Conservation (phyloP, 371 early-diverging fungal genomes). For the Capillidium heterosporum region DNA sequence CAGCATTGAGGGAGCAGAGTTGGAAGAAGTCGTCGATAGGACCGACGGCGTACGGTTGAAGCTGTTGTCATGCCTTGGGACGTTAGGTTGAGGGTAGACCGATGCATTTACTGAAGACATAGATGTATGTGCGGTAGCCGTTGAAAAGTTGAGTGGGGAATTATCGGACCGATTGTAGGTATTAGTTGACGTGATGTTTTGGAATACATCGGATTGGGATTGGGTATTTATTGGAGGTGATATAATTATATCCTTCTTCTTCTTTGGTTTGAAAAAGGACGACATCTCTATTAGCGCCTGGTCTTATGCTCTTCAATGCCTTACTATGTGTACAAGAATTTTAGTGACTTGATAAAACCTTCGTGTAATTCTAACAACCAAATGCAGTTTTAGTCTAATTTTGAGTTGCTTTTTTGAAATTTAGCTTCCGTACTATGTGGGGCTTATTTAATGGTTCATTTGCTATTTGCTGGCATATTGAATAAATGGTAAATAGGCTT, state of each 20-base stretch:
- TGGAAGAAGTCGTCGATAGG: background rate
- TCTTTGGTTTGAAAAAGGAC: background rate
- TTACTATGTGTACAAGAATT: too few relatives aligned
- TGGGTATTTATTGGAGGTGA: conserved; percentile 1
- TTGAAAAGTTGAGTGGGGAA: background rate
- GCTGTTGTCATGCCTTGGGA: background rate
- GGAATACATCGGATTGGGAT: conserved; percentile 3
- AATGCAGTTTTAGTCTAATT: too few relatives aligned
- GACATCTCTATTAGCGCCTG: too few relatives aligned
- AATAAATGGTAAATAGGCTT: too few relatives aligned
- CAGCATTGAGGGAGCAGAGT: background rate
- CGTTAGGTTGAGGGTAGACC: background rate
- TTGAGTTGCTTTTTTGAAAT: too few relatives aligned
- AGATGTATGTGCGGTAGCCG: background rate
- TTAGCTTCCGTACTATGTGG: too few relatives aligned
- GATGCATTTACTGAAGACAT: background rate
- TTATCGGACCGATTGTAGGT: background rate
- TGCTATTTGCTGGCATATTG: too few relatives aligned
- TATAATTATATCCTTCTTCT: conserved; percentile 4
- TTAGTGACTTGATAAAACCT: too few relatives aligned
- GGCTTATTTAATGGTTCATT: too few relatives aligned
- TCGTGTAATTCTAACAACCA: too few relatives aligned
- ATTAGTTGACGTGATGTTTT: background rate
- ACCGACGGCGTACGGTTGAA: conserved; percentile 1
- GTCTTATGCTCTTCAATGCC: too few relatives aligned